phyloP scores from a whole-genome alignment of 352 stramenopile species.

The Phytopythium mirpurense region DNA sequence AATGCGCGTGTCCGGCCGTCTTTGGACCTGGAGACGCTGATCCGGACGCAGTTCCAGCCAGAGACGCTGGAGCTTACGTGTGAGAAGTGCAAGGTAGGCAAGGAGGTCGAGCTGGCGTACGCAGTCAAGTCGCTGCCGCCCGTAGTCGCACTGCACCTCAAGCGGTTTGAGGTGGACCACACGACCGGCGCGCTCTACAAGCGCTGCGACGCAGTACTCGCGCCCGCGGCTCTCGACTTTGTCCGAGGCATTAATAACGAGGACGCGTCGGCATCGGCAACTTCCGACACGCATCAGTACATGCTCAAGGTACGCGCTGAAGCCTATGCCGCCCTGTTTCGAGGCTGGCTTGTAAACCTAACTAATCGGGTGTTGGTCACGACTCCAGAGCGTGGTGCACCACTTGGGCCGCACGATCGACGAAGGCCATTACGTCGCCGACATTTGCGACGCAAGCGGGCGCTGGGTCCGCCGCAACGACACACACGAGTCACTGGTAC shows the following conservation, averaged over 20 bases:
- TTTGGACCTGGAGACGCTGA: slow-evolving; percentile 52
- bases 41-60: slow-evolving; percentile 75
- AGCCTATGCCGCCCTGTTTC: too few relatives aligned
- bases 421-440: slow-evolving; percentile 81
- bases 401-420: slow-evolving; percentile 75
- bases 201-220: slow-evolving; percentile 69
- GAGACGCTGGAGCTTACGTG: slow-evolving; percentile 77
- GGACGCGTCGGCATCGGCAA: slow-evolving; percentile 5
- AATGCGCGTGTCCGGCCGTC: slow-evolving; percentile 9
- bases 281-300: slow-evolving; percentile 23
- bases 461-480: slow-evolving; percentile 80
- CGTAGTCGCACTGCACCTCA: slow-evolving; percentile 77
- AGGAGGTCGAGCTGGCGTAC: slow-evolving; percentile 54
- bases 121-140: slow-evolving; percentile 61
- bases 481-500: slow-evolving; percentile 71
- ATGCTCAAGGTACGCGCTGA: slow-evolving; percentile 33
- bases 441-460: slow-evolving; percentile 47
- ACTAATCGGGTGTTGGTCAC: too few relatives aligned
- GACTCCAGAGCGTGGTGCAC: slow-evolving; percentile 82
- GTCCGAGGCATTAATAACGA: slow-evolving; percentile 31
- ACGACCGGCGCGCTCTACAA: slow-evolving; percentile 66
- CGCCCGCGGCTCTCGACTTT: slow-evolving; percentile 39
- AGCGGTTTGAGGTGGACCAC: slow-evolving; percentile 82
- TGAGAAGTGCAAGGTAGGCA: slow-evolving; percentile 75
- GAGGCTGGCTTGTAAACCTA: slow-evolving; percentile 7